A percentile compares a stretch with the other conserved stretches of the same genome.
phyloP scores from a whole-genome alignment of 2,329 filamentous ascomycete species.

The Claviceps africana region DNA sequence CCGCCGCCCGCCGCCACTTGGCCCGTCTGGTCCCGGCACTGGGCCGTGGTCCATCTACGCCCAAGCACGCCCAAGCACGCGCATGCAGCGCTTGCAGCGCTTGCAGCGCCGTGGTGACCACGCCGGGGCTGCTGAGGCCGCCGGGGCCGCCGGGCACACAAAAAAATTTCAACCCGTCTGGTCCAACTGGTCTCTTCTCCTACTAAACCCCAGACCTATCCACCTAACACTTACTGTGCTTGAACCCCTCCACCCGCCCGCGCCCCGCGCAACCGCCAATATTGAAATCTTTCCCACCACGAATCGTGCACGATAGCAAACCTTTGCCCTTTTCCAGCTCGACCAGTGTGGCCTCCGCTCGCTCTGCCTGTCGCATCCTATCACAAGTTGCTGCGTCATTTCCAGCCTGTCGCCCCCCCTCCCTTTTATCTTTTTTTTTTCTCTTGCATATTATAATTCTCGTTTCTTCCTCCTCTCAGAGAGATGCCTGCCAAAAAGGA shows the following conservation, averaged over 20 bases:
- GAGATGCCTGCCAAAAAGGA: slow-evolving; percentile 27
- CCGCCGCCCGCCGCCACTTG: not conserved
- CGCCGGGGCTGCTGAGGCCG: not conserved
- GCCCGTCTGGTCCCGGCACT: not conserved
- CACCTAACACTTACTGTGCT: not conserved
- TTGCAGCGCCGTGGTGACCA: too few relatives aligned
- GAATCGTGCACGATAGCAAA: not conserved
- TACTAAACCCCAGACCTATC: too few relatives aligned
- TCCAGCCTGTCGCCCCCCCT: not conserved
- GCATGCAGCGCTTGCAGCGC: too few relatives aligned
- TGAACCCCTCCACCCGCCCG: not conserved
- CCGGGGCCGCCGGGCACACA: not conserved
- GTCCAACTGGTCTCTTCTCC: not conserved
- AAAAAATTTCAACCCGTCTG: not conserved
- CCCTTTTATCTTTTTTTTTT: slow-evolving; percentile 14
- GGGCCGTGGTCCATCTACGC: not conserved
- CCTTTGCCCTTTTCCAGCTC: not conserved
- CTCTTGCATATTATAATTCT: not conserved
- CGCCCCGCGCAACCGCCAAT: not conserved
- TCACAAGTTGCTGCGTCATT: not conserved
- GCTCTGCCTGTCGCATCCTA: not conserved
- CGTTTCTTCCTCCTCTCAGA: too few relatives aligned
- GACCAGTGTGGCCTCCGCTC: not conserved
- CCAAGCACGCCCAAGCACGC: not conserved
- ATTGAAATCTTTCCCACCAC: not conserved